A percentile compares a stretch with the other conserved stretches of the same genome.
Conservation (phyloP, 2,329 filamentous ascomycete genomes). For the Mariannaea sp. region DNA sequence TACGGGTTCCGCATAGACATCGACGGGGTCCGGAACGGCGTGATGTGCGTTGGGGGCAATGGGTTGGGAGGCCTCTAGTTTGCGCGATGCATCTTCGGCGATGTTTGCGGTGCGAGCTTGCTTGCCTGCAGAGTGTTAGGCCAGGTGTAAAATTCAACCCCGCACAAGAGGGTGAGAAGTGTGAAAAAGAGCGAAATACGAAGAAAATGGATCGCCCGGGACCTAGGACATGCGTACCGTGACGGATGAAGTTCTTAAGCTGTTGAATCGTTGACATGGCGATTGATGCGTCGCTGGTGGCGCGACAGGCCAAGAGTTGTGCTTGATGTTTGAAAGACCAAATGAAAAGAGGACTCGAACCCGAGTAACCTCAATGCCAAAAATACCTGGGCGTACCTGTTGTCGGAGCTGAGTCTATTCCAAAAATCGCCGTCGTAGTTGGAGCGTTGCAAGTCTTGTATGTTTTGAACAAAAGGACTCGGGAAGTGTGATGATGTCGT, state of each 20-base stretch:
- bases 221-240: constrained; percentile 59
- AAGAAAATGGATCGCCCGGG: background rate
- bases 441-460: background rate
- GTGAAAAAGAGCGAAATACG: constrained; percentile 1
- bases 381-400: background rate
- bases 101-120: constrained; percentile 73
- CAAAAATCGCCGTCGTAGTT: background rate
- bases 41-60: constrained; percentile 57
- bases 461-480: constrained; percentile 9
- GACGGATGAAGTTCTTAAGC: constrained; percentile 96
- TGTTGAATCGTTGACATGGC: constrained; percentile 82
- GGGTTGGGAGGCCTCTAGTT: constrained; percentile 56
- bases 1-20: constrained; percentile 51
- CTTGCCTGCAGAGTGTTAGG: constrained; percentile 63
- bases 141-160: background rate
- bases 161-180: background rate
- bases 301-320: constrained; percentile 33
- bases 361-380: background rate
- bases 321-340: constrained; percentile 4
- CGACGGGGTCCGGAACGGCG: constrained; percentile 54
- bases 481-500: constrained; percentile 11
- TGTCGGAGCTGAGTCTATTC: background rate
- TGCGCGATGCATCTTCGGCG: constrained; percentile 56
- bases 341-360: constrained; percentile 9
- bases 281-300: constrained; percentile 32